Conservation (phyloP, 2,329 filamentous ascomycete species). For the Salinomyces thailandicus region DNA sequence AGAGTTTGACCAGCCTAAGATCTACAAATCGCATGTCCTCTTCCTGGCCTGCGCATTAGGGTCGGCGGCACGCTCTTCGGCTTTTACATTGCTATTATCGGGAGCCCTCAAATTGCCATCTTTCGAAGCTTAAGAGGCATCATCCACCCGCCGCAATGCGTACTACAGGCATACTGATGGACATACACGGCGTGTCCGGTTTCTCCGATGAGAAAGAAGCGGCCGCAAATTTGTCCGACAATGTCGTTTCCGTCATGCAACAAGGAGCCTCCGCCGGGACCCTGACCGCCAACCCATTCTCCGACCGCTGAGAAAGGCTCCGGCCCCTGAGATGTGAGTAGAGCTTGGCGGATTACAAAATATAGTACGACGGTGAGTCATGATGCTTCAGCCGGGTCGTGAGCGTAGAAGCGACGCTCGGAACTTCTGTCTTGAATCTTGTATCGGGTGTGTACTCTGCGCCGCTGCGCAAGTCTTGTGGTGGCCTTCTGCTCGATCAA, state of each 20-base stretch:
- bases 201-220: not conserved
- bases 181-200: not conserved
- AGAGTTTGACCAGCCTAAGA: slow-evolving; percentile 53
- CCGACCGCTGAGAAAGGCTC: slow-evolving; percentile 45
- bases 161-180: too few species aligned
- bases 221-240: slow-evolving; percentile 45
- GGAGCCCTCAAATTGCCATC: slow-evolving; percentile 51
- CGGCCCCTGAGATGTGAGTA: slow-evolving; percentile 46
- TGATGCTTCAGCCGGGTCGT: too few species aligned
- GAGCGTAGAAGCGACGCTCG: too few species aligned
- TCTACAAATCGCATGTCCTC: slow-evolving; percentile 60
- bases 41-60: slow-evolving; percentile 45
- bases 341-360: too few species aligned
- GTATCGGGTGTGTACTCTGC: too few species aligned
- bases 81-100: slow-evolving; percentile 55
- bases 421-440: too few species aligned
- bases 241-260: slow-evolving; percentile 62
- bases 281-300: slow-evolving; percentile 45
- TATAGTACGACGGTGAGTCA: too few species aligned
- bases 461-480: too few species aligned
- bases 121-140: slow-evolving; percentile 41
- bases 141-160: too few species aligned
- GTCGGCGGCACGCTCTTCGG: slow-evolving; percentile 59
- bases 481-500: too few species aligned
- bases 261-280: slow-evolving; percentile 58